Percentiles rank a stretch among this genome's conserved stretches.
These are phyloP conservation scores for Chionographis japonica DNA, from an alignment of 106 monocot genomes.

Conservation along the genomic window DNA sequence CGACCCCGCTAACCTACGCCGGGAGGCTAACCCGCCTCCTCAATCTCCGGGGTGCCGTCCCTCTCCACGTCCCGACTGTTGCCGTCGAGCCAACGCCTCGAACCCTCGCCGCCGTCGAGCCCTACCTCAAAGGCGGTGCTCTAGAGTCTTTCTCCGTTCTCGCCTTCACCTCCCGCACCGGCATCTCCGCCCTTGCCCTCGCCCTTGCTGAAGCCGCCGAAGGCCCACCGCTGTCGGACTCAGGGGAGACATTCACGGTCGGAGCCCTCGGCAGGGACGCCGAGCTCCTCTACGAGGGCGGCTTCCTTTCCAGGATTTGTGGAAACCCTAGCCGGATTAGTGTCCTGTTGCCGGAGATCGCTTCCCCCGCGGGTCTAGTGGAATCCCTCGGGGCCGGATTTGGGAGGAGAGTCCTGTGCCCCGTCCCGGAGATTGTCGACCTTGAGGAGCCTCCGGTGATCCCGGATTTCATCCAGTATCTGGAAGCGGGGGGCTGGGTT, in stretches of 20 bases:
- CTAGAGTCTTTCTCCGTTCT: slow-evolving; percentile 33
- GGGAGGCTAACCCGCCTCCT: slow-evolving; percentile 29
- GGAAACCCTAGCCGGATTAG: slow-evolving; percentile 7
- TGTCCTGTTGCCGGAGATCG: slow-evolving; percentile 37
- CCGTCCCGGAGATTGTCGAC: slow-evolving; percentile 52
- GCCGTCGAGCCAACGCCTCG: slow-evolving; percentile 20
- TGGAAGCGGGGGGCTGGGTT: slow-evolving; percentile 41
- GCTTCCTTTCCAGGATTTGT: slow-evolving; percentile 26
- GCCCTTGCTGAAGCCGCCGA: slow-evolving; percentile 2
- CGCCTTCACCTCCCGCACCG: slow-evolving; percentile 39
- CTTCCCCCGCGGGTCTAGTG: slow-evolving; percentile 48
- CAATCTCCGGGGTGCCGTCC: slow-evolving; percentile 17
- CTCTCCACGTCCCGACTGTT: slow-evolving; percentile 31
- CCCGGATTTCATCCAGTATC: slow-evolving; percentile 36
- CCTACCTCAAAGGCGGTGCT: slow-evolving; percentile 14
- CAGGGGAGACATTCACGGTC: slow-evolving; percentile 32
- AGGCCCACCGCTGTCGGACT: slow-evolving; percentile 15
- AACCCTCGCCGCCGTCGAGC: slow-evolving; percentile 23
- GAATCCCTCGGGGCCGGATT: slow-evolving; percentile 41
- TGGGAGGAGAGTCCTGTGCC: slow-evolving; percentile 51
- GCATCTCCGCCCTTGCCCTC: slow-evolving; percentile 28
- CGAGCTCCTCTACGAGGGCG: slow-evolving; percentile 32
- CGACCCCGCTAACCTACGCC: slow-evolving; percentile 31
- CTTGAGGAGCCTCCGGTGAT: slow-evolving; percentile 64
- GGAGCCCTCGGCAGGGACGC: slow-evolving; percentile 67